These are phyloP conservation scores for Nemophila menziesii DNA, from an alignment of 257 asterid genomes.

Conservation along the genomic window DNA sequence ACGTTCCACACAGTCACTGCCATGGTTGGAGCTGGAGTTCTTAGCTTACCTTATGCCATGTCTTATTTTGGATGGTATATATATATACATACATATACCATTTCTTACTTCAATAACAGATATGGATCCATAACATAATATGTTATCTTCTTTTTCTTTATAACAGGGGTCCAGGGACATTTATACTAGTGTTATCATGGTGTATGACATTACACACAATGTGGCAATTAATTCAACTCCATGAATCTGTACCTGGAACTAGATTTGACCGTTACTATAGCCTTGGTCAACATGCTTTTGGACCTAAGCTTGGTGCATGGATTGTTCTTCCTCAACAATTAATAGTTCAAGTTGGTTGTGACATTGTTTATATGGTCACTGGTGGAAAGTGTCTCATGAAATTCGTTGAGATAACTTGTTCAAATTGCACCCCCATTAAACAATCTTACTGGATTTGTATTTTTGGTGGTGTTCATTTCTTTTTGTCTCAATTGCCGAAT, in stretches of 20 bases:
- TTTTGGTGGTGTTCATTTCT: conserved; percentile 72
- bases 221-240: conserved; percentile 93
- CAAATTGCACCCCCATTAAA: conserved; percentile 40
- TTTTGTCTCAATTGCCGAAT: conserved; percentile 77
- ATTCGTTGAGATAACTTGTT: conserved; percentile 59
- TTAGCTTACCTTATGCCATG: conserved; percentile 64
- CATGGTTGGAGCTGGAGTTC: conserved; percentile 73
- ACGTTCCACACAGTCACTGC: conserved; percentile 66
- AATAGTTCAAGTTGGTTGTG: conserved; percentile 83
- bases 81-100: no score
- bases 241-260: conserved; percentile 70
- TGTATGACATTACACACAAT: conserved; percentile 65
- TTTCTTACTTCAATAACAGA: no score
- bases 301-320: conserved; percentile 67
- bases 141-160: not conserved
- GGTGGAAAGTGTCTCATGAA: conserved; percentile 78
- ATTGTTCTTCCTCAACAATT: conserved; percentile 85
- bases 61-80: conserved; percentile 70
- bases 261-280: conserved; percentile 67
- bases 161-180: conserved; percentile 74
- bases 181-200: conserved; percentile 68
- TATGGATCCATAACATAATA: no score
- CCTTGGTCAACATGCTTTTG: conserved; percentile 63
- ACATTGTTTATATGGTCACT: conserved; percentile 83
- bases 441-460: conserved; percentile 89